These are phyloP conservation scores for Kodamaea jinghongensis DNA, from an alignment of 805 yeast genomes.

Conservation along the genomic window DNA sequence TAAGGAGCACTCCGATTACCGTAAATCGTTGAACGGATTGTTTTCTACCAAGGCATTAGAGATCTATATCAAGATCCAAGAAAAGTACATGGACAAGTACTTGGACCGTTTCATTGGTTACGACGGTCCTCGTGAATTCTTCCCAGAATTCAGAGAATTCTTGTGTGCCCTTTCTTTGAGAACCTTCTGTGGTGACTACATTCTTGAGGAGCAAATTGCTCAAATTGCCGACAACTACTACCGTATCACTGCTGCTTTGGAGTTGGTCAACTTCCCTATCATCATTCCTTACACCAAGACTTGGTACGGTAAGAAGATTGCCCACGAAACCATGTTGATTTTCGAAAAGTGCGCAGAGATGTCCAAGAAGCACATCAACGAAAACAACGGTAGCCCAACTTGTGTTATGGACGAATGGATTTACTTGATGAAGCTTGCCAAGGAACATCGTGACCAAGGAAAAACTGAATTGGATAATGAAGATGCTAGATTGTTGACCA, in stretches of 20 bases:
- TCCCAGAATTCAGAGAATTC: conserved; percentile 93
- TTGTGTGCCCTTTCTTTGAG: conserved; percentile 91
- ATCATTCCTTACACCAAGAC: conserved; percentile 94
- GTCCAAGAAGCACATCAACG: conserved; percentile 75
- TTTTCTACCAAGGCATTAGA: conserved; percentile 83
- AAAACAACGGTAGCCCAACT: conserved; percentile 69
- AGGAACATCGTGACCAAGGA: conserved; percentile 46
- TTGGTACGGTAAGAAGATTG: conserved; percentile 94
- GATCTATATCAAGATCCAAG: conserved; percentile 80
- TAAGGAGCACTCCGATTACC: conserved; percentile 89
- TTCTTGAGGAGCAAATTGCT: conserved; percentile 86
- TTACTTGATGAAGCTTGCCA: conserved; percentile 74
- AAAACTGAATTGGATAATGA: conserved; percentile 50
- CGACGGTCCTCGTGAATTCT: conserved; percentile 70
- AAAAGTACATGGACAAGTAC: conserved; percentile 79
- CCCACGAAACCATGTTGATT: conserved; percentile 90
- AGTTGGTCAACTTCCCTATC: conserved; percentile 95
- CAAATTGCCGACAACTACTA: conserved; percentile 90
- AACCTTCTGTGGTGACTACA: conserved; percentile 94
- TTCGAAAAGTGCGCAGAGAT: conserved; percentile 84
- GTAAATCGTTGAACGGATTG: conserved; percentile 84
- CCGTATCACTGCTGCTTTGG: conserved; percentile 91
- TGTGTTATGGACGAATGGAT: conserved; percentile 98
- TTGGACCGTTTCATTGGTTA: conserved; percentile 62
- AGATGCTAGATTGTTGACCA: conserved; percentile 59